Evolutionary conservation across 176 grass and related monocot genomes (phyloP).

Genomic region (Panicum miliaceum): DNA sequence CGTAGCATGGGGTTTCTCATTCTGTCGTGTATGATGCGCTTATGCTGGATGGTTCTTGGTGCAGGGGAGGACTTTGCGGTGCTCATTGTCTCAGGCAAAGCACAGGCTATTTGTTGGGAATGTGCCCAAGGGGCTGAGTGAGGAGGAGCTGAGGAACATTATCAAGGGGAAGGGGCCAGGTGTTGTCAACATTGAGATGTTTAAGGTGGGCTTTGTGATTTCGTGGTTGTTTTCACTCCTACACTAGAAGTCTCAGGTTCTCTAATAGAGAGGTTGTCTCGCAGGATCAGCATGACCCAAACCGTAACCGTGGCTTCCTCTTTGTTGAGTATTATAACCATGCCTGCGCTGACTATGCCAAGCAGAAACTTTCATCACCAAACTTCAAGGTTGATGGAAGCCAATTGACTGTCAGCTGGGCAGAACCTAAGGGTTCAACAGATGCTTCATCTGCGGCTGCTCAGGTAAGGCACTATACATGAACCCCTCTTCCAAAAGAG

Average conservation of each 20-base stretch:
- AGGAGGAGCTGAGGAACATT: constrained; percentile 84
- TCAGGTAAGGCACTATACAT: constrained; percentile 51
- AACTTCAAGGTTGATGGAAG: constrained; percentile 93
- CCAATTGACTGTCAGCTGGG: constrained; percentile 90
- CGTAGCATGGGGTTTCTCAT: not conserved
- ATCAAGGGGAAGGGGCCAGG: constrained; percentile 83
- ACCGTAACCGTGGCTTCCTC: constrained; percentile 87
- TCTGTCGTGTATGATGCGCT: not conserved
- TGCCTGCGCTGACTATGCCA: constrained; percentile 86
- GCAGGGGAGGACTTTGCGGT: constrained; percentile 91
- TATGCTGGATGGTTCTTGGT: constrained; percentile 23
- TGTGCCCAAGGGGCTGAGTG: constrained; percentile 91
- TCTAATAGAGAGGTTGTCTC: constrained; percentile 18
- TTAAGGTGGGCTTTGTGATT: constrained; percentile 67
- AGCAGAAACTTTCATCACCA: constrained; percentile 67
- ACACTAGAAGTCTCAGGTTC: not conserved
- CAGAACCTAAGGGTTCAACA: constrained; percentile 76
- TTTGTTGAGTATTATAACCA: constrained; percentile 98
- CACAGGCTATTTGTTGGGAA: constrained; percentile 96
- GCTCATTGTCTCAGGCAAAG: constrained; percentile 89
- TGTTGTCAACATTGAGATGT: constrained; percentile 89
- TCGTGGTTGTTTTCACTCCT: not conserved
- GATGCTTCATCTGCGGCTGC: constrained; percentile 74
- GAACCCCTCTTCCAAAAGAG: too few species aligned
- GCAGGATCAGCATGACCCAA: constrained; percentile 91